Evolutionary conservation across 1,284 basidiomycete species (phyloP).

Genomic region (Exsudoporus floridanus): DNA sequence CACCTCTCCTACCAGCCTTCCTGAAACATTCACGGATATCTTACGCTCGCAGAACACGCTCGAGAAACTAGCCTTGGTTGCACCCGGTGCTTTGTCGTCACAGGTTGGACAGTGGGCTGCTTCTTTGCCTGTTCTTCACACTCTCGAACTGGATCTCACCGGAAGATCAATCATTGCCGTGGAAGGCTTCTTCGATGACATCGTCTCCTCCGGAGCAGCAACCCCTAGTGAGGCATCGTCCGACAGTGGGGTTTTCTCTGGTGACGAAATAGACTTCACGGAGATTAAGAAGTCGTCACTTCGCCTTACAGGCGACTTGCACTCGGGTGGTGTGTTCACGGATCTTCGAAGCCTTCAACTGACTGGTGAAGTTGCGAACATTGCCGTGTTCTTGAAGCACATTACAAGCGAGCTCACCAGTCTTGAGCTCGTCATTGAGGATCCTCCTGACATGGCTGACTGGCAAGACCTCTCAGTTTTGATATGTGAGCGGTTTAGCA

Average conservation of each 20-base stretch:
- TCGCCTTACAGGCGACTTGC: constrained; percentile 54
- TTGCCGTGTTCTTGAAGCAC: constrained; percentile 68
- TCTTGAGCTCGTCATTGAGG: constrained; percentile 72
- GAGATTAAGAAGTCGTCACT: constrained; percentile 65
- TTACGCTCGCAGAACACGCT: constrained; percentile 56
- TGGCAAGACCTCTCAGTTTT: constrained; percentile 67
- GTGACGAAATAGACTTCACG: constrained; percentile 69
- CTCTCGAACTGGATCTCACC: constrained; percentile 67
- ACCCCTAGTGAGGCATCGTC: constrained; percentile 66
- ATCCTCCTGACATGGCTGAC: constrained; percentile 67
- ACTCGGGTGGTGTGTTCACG: constrained; percentile 54
- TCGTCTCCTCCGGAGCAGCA: constrained; percentile 61
- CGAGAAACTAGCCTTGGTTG: constrained; percentile 62
- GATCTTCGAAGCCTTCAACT: constrained; percentile 60
- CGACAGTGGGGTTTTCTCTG: constrained; percentile 74
- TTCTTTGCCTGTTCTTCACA: constrained; percentile 55
- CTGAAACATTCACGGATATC: constrained; percentile 66
- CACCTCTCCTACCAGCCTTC: constrained; percentile 62
- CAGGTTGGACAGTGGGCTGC: constrained; percentile 69
- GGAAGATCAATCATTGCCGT: constrained; percentile 63
- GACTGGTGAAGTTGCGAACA: constrained; percentile 64
- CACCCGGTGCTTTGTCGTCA: constrained; percentile 66
- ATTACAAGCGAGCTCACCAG: constrained; percentile 57
- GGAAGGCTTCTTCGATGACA: constrained; percentile 74
- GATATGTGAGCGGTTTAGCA: constrained; percentile 59